Percentiles rank a stretch among this genome's conserved stretches.
Conservation (phyloP, 2,329 filamentous ascomycete genomes). For the Geosmithia flava region DNA sequence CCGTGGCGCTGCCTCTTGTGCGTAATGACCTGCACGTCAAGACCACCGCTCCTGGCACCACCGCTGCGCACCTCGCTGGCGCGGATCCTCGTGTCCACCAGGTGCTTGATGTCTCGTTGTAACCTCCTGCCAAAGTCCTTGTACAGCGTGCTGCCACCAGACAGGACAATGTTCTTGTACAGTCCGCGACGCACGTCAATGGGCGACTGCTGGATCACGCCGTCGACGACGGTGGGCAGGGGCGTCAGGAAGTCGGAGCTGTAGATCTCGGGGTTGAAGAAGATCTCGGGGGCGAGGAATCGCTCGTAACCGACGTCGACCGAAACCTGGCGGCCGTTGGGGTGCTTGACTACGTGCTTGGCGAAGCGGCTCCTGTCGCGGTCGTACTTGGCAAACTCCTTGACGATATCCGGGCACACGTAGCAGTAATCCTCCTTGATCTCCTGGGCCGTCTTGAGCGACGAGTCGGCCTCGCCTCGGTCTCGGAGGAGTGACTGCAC, state of each 20-base stretch:
- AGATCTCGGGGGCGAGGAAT: slow-evolving; percentile 96
- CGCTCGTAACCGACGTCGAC: slow-evolving; percentile 97
- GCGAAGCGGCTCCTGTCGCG: slow-evolving; percentile 82
- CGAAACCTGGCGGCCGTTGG: slow-evolving; percentile 70
- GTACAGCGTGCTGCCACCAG: slow-evolving; percentile 92
- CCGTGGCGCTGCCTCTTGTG: slow-evolving; percentile 97
- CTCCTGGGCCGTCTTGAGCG: slow-evolving; percentile 90
- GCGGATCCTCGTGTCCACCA: slow-evolving; percentile 86
- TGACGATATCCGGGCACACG: slow-evolving; percentile 96
- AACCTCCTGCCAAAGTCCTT: slow-evolving; percentile 95
- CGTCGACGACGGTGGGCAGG: slow-evolving; percentile 85
- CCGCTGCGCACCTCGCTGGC: slow-evolving; percentile 87
- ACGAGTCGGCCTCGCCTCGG: slow-evolving; percentile 91
- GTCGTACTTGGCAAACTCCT: slow-evolving; percentile 93
- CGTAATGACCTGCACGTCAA: slow-evolving; percentile 94
- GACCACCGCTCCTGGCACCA: slow-evolving; percentile 81
- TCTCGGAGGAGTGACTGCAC: slow-evolving; percentile 93
- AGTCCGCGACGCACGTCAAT: slow-evolving; percentile 94
- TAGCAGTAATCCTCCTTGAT: slow-evolving; percentile 99
- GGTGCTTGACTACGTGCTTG: slow-evolving; percentile 77
- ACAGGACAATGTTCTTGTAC: slow-evolving; percentile 99
- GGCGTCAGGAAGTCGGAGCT: slow-evolving; percentile 97
- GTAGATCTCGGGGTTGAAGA: slow-evolving; percentile 99
- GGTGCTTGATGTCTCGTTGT: slow-evolving; percentile 92
- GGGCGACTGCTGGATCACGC: slow-evolving; percentile 92